These are phyloP conservation scores for Myxozyma lipomycoides DNA, from an alignment of 805 yeast genomes.

Conservation along the genomic window DNA sequence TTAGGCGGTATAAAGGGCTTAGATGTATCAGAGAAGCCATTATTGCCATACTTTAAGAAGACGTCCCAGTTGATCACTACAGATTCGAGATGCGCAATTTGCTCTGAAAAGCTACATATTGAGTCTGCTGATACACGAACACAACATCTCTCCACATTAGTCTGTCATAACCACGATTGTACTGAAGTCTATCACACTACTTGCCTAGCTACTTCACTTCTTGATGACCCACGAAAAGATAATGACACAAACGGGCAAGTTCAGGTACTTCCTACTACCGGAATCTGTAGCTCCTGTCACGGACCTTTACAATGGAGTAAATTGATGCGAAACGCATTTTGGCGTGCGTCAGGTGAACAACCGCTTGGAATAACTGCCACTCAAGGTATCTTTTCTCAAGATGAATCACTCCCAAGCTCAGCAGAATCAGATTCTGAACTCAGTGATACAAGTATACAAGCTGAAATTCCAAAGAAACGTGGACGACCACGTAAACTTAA, in stretches of 20 bases:
- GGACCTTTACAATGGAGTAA: conserved; percentile 20
- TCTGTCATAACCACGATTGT: conserved; percentile 25
- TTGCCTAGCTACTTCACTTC: conserved; percentile 24
- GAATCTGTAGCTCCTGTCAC: conserved; percentile 23
- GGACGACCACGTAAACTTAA: too few relatives aligned
- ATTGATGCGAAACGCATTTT: conserved; percentile 26
- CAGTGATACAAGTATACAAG: background rate
- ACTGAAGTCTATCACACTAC: conserved; percentile 19
- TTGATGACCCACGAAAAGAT: background rate
- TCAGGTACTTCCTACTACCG: conserved; percentile 26
- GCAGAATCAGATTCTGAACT: background rate
- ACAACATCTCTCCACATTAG: conserved; percentile 6
- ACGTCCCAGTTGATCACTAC: conserved; percentile 1
- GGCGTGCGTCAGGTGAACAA: conserved; percentile 21
- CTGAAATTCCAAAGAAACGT: conserved; percentile 11
- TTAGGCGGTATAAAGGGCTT: conserved; percentile 22
- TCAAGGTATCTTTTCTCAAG: background rate
- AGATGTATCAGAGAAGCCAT: conserved; percentile 6
- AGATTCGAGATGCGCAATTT: conserved; percentile 13
- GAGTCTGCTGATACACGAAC: background rate
- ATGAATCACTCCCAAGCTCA: background rate
- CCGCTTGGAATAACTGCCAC: background rate
- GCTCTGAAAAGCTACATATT: conserved; percentile 6
- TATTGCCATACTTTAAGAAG: conserved; percentile 15
- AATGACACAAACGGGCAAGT: background rate